Conservation (phyloP, 352 stramenopile species). For the Phytophthora capsici region DNA sequence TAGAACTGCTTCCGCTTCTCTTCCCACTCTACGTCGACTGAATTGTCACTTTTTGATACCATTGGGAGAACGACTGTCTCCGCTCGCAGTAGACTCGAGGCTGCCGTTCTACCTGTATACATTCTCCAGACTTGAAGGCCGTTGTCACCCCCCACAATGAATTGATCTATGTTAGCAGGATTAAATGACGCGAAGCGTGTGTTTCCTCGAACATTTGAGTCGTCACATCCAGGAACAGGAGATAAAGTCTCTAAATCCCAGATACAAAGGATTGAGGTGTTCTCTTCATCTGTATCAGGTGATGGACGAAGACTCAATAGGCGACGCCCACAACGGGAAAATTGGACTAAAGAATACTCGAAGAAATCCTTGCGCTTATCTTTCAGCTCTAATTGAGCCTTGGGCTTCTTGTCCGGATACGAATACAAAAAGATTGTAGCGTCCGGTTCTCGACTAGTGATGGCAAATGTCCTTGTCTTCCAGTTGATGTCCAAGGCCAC, state of each 20-base stretch:
- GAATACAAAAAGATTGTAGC: conserved; percentile 70
- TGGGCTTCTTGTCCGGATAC: conserved; percentile 80
- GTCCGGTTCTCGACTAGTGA: conserved; percentile 60
- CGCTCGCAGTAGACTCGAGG: conserved; percentile 41
- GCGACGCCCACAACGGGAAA: conserved; percentile 69
- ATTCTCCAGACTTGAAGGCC: conserved; percentile 78
- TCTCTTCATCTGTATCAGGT: conserved; percentile 8
- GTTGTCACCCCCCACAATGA: conserved; percentile 67
- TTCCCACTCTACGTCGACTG: conserved; percentile 47
- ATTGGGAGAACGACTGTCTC: conserved; percentile 25
- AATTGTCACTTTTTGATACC: not conserved
- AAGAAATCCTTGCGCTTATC: conserved; percentile 34
- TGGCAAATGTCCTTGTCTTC: conserved; percentile 58
- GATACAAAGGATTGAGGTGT: conserved; percentile 47
- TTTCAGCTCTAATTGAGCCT: conserved; percentile 47
- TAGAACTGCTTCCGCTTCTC: conserved; percentile 55
- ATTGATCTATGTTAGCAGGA: conserved; percentile 59
- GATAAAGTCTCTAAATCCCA: conserved; percentile 68
- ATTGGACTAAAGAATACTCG: conserved; percentile 73
- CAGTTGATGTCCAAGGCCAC: conserved; percentile 74
- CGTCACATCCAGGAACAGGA: conserved; percentile 54
- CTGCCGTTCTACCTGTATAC: conserved; percentile 44
- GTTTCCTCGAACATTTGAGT: conserved; percentile 9
- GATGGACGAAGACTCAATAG: conserved; percentile 56
- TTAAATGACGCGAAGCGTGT: conserved; percentile 77